These are phyloP conservation scores for Podaxis pistillaris DNA, from an alignment of 768 basidiomycete genomes.

Conservation along the genomic window DNA sequence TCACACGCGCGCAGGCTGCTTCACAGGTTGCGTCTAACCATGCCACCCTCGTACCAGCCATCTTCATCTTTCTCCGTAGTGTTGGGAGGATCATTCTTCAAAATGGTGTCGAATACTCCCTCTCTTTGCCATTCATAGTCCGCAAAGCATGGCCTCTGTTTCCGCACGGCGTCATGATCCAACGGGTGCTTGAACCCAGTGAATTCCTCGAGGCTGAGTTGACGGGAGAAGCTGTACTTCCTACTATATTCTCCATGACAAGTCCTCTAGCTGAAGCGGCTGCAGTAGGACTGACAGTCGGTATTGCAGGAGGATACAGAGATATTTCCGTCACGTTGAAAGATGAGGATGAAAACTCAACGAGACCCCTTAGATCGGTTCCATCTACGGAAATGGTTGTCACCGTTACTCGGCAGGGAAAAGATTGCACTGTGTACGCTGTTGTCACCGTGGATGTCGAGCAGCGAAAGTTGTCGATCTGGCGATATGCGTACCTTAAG, in stretches of 20 bases:
- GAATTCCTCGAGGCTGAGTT: slow-evolving; percentile 66
- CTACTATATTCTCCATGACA: slow-evolving; percentile 78
- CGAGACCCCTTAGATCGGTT: slow-evolving; percentile 51
- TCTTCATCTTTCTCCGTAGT: slow-evolving; percentile 78
- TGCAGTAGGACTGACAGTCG: slow-evolving; percentile 64
- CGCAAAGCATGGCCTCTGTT: slow-evolving; percentile 74
- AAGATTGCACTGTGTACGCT: slow-evolving; percentile 41
- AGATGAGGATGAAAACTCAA: slow-evolving; percentile 54
- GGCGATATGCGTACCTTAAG: slow-evolving; percentile 71
- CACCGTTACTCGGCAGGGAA: slow-evolving; percentile 39
- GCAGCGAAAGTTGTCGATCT: slow-evolving; percentile 55
- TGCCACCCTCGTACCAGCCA: slow-evolving; percentile 46
- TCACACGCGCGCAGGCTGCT: slow-evolving; percentile 42
- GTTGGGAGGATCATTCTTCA: slow-evolving; percentile 69
- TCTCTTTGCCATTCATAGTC: slow-evolving; percentile 79
- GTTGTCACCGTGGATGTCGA: slow-evolving; percentile 60
- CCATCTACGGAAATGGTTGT: slow-evolving; percentile 65
- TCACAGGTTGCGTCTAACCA: slow-evolving; percentile 35
- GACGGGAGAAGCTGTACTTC: slow-evolving; percentile 68
- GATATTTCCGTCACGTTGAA: slow-evolving; percentile 36
- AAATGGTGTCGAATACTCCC: slow-evolving; percentile 74
- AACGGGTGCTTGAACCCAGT: slow-evolving; percentile 64
- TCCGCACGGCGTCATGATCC: slow-evolving; percentile 79
- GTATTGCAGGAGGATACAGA: slow-evolving; percentile 50
- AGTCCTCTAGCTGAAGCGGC: slow-evolving; percentile 75